These are phyloP conservation scores for Trichoderma oligosporum DNA, from an alignment of 2,329 filamentous ascomycete species.

Conservation along the genomic window DNA sequence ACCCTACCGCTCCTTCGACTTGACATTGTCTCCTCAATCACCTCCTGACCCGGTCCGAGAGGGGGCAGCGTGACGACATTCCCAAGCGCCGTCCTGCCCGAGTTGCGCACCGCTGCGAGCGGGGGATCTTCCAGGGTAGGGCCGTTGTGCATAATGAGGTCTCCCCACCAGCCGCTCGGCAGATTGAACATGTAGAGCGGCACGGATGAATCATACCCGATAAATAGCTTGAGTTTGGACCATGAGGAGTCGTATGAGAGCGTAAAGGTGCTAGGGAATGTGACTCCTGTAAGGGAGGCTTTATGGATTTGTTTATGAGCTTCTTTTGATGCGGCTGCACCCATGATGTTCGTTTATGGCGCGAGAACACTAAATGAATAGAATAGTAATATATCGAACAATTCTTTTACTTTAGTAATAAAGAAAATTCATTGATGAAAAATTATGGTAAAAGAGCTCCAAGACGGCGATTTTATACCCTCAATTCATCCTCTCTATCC, in stretches of 20 bases:
- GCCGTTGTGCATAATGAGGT: conserved; percentile 18
- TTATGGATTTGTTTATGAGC: conserved; percentile 5
- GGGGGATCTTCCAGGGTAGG: conserved; percentile 9
- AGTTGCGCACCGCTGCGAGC: conserved; percentile 13
- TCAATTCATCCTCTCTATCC: background rate
- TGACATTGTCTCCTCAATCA: conserved; percentile 16
- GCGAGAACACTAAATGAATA: background rate
- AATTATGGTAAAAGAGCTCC: rapidly evolving
- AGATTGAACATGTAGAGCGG: conserved; percentile 16
- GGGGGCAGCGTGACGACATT: conserved; percentile 20
- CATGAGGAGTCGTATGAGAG: conserved; percentile 15
- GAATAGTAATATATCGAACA: background rate
- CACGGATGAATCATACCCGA: background rate
- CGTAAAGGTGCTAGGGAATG: conserved; percentile 2
- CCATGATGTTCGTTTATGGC: background rate
- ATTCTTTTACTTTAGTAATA: background rate
- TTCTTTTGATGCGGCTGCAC: conserved; percentile 6
- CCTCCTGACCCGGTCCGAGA: conserved; percentile 13
- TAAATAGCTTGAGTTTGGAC: conserved; percentile 5
- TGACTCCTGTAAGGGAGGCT: background rate
- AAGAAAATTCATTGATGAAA: background rate
- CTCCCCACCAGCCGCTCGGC: conserved; percentile 10
- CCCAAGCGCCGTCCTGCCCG: background rate
- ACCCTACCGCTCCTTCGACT: conserved; percentile 7
- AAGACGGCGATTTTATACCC: background rate